phyloP scores from a whole-genome alignment of 2,329 filamentous ascomycete genomes.

The Leptographium flavum region DNA sequence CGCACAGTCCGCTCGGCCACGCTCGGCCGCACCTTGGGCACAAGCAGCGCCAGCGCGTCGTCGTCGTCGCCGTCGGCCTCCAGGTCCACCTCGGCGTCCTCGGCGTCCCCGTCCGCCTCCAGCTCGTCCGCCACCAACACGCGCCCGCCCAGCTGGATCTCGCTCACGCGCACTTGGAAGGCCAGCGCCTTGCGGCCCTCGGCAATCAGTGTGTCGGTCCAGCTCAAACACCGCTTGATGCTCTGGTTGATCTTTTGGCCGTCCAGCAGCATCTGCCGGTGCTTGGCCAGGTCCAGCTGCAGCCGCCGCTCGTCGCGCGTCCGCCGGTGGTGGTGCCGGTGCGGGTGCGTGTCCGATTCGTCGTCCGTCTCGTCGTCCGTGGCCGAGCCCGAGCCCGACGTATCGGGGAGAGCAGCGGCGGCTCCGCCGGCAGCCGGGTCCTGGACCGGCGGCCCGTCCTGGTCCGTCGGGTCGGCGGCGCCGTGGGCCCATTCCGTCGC shows the following conservation, averaged over 20 bases:
- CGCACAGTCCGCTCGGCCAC: neutral
- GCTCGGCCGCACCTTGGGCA: neutral
- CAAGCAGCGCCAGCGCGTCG: neutral
- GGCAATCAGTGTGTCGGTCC: slow-evolving; percentile 80
- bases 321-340: slow-evolving; percentile 35
- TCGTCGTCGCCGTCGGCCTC: slow-evolving; percentile 14
- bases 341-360: slow-evolving; percentile 20
- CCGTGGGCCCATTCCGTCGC: neutral
- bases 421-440: neutral
- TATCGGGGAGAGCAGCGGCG: slow-evolving; percentile 7
- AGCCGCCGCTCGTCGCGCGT: slow-evolving; percentile 68
- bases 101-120: neutral
- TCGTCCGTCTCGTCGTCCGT: too few relatives aligned
- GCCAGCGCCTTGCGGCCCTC: slow-evolving; percentile 79
- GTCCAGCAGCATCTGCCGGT: slow-evolving; percentile 76
- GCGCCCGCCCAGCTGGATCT: slow-evolving; percentile 68
- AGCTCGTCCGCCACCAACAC: slow-evolving; percentile 59
- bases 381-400: neutral
- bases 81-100: slow-evolving; percentile 17
- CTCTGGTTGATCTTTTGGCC: slow-evolving; percentile 94
- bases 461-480: neutral
- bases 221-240: slow-evolving; percentile 74
- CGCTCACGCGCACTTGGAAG: slow-evolving; percentile 64
- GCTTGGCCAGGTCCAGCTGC: slow-evolving; percentile 73
- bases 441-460: too few relatives aligned